Evolutionary conservation across 495 filamentous ascomycete species (phyloP).

Genomic region (Margaritispora aquatica): DNA sequence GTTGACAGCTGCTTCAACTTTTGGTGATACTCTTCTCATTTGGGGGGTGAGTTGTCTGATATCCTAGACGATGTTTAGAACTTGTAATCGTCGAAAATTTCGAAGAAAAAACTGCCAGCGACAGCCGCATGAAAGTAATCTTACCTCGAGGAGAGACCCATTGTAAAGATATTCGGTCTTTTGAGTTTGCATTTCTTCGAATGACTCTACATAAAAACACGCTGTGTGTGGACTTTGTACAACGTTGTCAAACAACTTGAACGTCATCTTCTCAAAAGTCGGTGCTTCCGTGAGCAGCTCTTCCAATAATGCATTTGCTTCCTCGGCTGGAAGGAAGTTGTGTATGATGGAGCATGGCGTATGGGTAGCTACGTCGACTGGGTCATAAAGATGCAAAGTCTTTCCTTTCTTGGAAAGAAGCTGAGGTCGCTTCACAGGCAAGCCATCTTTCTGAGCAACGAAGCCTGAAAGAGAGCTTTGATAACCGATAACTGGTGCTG

Average conservation of each 20-base stretch:
- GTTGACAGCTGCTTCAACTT: constrained; percentile 71
- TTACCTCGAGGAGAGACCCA: constrained; percentile 56
- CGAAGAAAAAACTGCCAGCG: neutral
- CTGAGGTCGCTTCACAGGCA: constrained; percentile 36
- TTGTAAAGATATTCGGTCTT: constrained; percentile 81
- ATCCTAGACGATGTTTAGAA: too few relatives aligned
- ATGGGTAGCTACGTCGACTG: constrained; percentile 67
- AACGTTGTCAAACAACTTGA: constrained; percentile 80
- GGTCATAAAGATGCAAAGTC: constrained; percentile 75
- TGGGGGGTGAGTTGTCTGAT: constrained; percentile 66
- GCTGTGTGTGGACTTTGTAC: constrained; percentile 77
- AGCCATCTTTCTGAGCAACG: constrained; percentile 31
- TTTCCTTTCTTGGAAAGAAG: constrained; percentile 62
- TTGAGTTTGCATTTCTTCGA: constrained; percentile 39
- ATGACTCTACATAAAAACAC: constrained; percentile 70
- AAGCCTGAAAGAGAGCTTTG: constrained; percentile 56
- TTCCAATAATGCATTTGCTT: constrained; percentile 64
- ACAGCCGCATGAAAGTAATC: constrained; percentile 4
- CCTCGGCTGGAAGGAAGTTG: constrained; percentile 70
- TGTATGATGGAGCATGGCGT: constrained; percentile 89
- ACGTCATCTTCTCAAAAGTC: constrained; percentile 66
- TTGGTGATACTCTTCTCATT: constrained; percentile 56
- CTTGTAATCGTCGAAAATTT: too few relatives aligned
- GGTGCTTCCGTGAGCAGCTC: constrained; percentile 72
- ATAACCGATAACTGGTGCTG: constrained; percentile 33